Base-by-base conservation (phyloP, 2,329 filamentous ascomycete species). In the Penicillium crustosum region DNA sequence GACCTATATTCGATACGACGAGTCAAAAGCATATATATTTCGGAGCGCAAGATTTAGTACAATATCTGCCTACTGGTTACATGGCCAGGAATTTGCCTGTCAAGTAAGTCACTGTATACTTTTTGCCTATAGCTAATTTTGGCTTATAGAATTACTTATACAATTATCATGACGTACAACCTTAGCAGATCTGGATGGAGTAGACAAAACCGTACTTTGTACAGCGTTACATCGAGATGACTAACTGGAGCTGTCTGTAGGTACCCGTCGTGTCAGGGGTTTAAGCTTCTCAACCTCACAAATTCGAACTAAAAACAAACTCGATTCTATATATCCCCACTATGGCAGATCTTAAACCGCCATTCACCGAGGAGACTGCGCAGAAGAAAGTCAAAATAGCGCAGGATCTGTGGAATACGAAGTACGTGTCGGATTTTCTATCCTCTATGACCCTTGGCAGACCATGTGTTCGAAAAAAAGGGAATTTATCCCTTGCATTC, bases 381-480 rank as follows among this genome's bases (percentile, higher is more conserved):
- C 78, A 78, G 17, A 78, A 81, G 58, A 95, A 95, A 73, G 91
- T 95, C 61, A 95, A 95, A 76, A 87, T 86, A 19, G 91, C 90
- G 0, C 91, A 96, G 71, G 84, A 91, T 71, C 79, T 88, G 3
- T 95, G 91, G 91, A 96, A 95, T 68, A 88, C 86, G 1, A 83
- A 79, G 89, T 90, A 73, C 64, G 77, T 59, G 13, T 45, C 49
- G 41, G 50, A 35, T 55, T 53, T 55, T 35, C 60, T 52, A 17
- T 33, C 10, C 33, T 35, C 9, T 15, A 43, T 17, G 27, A 15
- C 53, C 33, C 49, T 51, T 41, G n/a, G 27, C 4, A 19, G 25
- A 53, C 62, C 62, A 66, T 60, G 56, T 65, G 63, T 58, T 42
- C 38, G 31, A 56, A 53, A 48, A 44, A 44, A 59, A 63, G 62